Conservation (phyloP, 306 rosid species). For the Prunus mume region DNA sequence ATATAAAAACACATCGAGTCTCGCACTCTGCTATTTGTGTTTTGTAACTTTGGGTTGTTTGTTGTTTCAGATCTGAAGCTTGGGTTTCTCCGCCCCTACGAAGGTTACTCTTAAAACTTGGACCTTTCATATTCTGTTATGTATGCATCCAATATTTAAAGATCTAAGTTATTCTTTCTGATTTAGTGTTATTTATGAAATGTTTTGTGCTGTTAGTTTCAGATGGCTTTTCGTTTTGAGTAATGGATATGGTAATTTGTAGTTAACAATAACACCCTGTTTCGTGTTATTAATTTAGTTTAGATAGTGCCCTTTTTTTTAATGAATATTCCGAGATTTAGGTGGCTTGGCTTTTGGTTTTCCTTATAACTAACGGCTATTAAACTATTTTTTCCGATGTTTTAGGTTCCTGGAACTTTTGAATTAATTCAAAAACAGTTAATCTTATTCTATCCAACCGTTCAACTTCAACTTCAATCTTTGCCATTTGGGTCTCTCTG, state of each 20-base stretch:
- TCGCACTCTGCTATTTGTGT: conserved; percentile 6
- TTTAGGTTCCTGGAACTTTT: conserved; percentile 54
- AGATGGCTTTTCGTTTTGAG: conserved; percentile 25
- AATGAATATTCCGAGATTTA: conserved; percentile 41
- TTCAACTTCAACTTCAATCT: conserved; percentile 17
- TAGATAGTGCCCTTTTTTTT: conserved; percentile 19
- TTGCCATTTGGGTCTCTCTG: conserved; percentile 23
- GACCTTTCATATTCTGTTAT: conserved; percentile 17
- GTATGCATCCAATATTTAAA: conserved; percentile 10
- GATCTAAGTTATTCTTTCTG: conserved; percentile 36
- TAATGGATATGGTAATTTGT: conserved; percentile 6
- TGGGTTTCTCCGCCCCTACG: conserved; percentile 22
- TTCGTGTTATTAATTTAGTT: background rate
- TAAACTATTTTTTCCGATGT: conserved; percentile 44
- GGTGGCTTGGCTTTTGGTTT: conserved; percentile 32
- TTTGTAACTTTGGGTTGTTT: conserved; percentile 14
- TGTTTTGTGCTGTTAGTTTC: background rate
- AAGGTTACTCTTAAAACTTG: conserved; percentile 15
- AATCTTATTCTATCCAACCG: background rate
- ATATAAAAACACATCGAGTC: conserved; percentile 2
- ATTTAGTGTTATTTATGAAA: background rate
- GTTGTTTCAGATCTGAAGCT: conserved; percentile 57
- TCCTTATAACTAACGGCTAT: conserved; percentile 49
- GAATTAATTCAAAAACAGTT: conserved; percentile 31
- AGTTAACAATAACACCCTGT: background rate